Conservation (phyloP, 202 grass and related monocot genomes). For the Musa balbisiana region DNA sequence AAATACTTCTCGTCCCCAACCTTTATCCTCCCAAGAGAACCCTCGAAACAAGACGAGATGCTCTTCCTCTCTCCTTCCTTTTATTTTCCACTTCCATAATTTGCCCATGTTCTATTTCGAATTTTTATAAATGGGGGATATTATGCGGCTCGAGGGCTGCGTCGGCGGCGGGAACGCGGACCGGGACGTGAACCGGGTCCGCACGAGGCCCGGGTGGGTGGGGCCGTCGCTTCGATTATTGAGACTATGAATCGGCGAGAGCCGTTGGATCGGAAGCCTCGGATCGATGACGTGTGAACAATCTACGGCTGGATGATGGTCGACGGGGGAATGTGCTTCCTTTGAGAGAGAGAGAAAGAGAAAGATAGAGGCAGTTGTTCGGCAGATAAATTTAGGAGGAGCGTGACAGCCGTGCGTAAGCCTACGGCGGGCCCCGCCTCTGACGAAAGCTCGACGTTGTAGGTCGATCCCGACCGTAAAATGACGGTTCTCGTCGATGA, state of each 20-base stretch:
- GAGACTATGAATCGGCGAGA: background rate
- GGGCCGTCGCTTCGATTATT: background rate
- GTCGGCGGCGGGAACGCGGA: slow-evolving; percentile 25
- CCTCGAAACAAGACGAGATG: background rate
- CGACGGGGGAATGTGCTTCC: slow-evolving; percentile 44
- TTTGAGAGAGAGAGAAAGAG: slow-evolving; percentile 51
- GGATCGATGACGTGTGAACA: slow-evolving; percentile 57
- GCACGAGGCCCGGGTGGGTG: background rate
- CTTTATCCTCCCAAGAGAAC: background rate
- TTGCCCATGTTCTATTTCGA: background rate
- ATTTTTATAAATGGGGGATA: slow-evolving; percentile 16
- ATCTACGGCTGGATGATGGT: slow-evolving; percentile 5
- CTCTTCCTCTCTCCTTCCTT: background rate
- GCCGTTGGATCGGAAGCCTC: slow-evolving; percentile 26
- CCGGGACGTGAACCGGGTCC: slow-evolving; percentile 30
- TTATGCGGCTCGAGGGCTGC: slow-evolving; percentile 28
- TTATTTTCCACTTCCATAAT: background rate
- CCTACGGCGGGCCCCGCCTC: background rate
- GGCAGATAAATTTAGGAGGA: background rate
- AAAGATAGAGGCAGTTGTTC: background rate
- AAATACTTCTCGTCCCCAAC: background rate
- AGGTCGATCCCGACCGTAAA: background rate
- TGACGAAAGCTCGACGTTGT: background rate
- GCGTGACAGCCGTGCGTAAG: background rate
- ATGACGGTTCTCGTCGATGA: background rate